Base-by-base conservation (phyloP, 352 stramenopile species). In the Globisporangium camurandrum region DNA sequence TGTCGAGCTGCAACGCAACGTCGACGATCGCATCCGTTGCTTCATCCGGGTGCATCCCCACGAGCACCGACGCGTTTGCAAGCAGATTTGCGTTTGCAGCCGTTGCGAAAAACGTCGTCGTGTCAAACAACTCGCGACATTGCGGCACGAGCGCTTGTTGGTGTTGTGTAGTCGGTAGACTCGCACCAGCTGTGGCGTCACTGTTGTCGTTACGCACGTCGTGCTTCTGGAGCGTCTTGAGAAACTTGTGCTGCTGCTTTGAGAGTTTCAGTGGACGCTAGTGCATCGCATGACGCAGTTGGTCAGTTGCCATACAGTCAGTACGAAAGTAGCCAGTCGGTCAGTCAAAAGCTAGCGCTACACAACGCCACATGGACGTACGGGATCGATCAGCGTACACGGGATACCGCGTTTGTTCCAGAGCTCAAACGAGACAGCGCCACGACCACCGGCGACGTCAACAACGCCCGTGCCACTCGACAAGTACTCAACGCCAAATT, bases 11-110 rank as follows among this genome's bases (percentile, higher is more conserved):
- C 24, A 98, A 59, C 4, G 94, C 93, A 20, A 91, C 71, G 62
- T 98, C 87, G 2, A 98, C 75, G 58, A 98, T 97, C 4, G 82
- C 75, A 57, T 98, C 95, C 0, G 95, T 98, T 6, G 95, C 95
- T 57, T 95, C 88, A 60, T 98, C 95, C 17, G 93, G 92, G 56
- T 98, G 93, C 82, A 98, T 96, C 0, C 93, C 93, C 4, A 97
- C 60, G 28, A 97, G 71, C 24, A 96, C 46, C 4, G 86, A 95
- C 28, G 80, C 68, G 52, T 85, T 62, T 12, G 75, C 37, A 7
- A 98, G 54, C 1, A 92, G 82, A 24, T 62, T 14, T 8, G 66
- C 54, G 53, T 86, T 68, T 10, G 66, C 54, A 1, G 55, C 14
- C 11, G 70, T 66, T 30, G 84, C 61, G 7, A 89, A 56, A 50